Evolutionary conservation across 2,329 filamentous ascomycete genomes (phyloP).

Genomic region (Claviceps spartinae): DNA sequence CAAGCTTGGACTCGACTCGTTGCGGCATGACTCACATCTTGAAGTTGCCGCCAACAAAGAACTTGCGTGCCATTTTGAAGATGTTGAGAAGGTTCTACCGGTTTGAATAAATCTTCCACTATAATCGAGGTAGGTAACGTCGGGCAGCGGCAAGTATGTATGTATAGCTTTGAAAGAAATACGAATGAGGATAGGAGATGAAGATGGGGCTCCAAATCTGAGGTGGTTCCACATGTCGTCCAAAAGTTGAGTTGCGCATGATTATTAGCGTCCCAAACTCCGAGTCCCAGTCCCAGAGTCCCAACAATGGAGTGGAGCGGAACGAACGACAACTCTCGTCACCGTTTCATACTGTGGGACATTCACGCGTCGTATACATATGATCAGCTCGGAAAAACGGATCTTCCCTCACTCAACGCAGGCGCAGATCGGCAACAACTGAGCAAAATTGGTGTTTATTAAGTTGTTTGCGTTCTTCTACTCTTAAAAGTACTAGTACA

Average conservation of each 20-base stretch:
- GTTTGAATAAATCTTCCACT: background rate
- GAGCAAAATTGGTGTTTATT: too few species aligned
- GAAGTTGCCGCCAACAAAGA: conserved; percentile 98
- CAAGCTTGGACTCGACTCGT: background rate
- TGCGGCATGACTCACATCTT: conserved; percentile 63
- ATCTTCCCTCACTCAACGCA: background rate
- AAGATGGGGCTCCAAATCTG: background rate
- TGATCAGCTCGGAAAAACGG: too few species aligned
- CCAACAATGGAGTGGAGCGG: background rate
- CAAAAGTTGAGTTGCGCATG: background rate
- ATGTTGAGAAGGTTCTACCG: background rate
- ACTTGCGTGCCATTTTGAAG: conserved; percentile 69
- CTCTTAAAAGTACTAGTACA: too few species aligned
- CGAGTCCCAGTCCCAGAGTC: too few species aligned
- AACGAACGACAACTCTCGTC: background rate
- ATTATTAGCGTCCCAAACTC: too few species aligned
- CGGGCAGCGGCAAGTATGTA: background rate
- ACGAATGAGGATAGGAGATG: background rate
- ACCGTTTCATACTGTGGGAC: background rate
- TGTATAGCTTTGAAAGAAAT: background rate
- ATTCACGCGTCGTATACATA: background rate
- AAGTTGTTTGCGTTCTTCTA: too few species aligned
- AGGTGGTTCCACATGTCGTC: background rate
- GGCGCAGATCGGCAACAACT: too few species aligned
- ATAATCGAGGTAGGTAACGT: background rate